phyloP scores from a whole-genome alignment of 371 early-diverging fungal genomes.

The Encephalitozoon romaleae region DNA sequence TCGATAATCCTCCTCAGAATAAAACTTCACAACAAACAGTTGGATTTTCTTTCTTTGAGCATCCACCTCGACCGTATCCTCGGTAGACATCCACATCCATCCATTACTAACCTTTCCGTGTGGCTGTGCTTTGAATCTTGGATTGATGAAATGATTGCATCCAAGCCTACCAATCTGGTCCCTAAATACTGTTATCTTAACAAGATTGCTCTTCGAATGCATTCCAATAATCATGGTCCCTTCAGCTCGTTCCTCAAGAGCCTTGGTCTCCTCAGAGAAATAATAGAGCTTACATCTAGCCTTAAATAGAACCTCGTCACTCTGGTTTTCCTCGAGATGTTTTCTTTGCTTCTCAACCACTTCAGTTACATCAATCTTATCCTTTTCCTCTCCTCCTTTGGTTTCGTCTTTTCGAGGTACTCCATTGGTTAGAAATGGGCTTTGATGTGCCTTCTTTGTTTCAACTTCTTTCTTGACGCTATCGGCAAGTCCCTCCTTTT shows the following conservation, averaged over 20 bases:
- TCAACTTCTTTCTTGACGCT: not conserved
- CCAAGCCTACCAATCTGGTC: constrained; percentile 47
- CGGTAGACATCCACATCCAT: constrained; percentile 48
- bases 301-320: constrained; percentile 36
- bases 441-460: not conserved
- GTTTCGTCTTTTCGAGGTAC: constrained; percentile 17
- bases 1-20: constrained; percentile 19
- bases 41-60: constrained; percentile 6
- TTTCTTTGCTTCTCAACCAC: constrained; percentile 61
- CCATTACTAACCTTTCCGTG: constrained; percentile 18
- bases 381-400: constrained; percentile 26
- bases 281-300: constrained; percentile 41
- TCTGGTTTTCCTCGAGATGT: constrained; percentile 67
- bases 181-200: constrained; percentile 47
- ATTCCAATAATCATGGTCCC: constrained; percentile 42
- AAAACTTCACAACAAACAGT: constrained; percentile 51
- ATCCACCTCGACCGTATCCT: constrained; percentile 46
- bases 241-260: constrained; percentile 42
- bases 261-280: constrained; percentile 23
- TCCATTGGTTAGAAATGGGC: constrained; percentile 23
- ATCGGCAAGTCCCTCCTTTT: not conserved
- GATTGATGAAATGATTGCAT: constrained; percentile 52
- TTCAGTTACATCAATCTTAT: not conserved
- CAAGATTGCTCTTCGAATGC: constrained; percentile 5
- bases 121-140: not conserved